A percentile compares a stretch with the other conserved stretches of the same genome.
Conservation (phyloP, 768 basidiomycete genomes). For the Cystobasidium tubakii region DNA sequence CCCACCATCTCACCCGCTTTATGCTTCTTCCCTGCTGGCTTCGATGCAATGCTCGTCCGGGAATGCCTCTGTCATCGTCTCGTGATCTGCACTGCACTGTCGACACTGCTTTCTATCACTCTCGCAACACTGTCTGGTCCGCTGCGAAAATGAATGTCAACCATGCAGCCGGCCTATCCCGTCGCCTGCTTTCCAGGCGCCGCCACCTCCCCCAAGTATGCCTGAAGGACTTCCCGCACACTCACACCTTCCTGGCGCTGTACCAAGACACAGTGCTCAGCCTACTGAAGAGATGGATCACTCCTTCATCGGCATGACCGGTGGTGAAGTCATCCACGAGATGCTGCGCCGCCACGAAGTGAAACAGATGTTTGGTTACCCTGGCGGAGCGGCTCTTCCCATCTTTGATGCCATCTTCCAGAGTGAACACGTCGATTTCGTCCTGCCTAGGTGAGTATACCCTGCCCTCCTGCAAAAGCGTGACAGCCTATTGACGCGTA, state of each 20-base stretch:
- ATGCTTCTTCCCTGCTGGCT: background rate
- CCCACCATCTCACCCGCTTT: background rate
- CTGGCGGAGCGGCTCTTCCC: conserved; percentile 80
- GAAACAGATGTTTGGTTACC: conserved; percentile 96
- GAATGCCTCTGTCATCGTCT: no score
- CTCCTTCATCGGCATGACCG: conserved; percentile 87
- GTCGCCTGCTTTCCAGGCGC: conserved; percentile 47
- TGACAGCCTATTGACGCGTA: background rate
- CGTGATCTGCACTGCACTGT: no score
- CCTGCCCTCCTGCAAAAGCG: background rate
- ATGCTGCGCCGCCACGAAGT: conserved; percentile 98
- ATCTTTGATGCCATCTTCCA: conserved; percentile 99
- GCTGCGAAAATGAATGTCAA: background rate
- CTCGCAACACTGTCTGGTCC: no score
- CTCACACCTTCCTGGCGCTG: conserved; percentile 7
- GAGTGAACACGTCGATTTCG: conserved; percentile 54
- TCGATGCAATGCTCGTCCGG: no score
- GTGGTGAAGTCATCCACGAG: conserved; percentile 97
- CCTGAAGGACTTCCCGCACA: conserved; percentile 22
- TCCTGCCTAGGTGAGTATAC: conserved; percentile 43
- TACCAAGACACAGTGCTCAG: conserved; percentile 2
- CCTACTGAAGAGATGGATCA: conserved; percentile 55
- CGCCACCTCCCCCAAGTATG: conserved; percentile 35
- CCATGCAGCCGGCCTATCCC: conserved; percentile 36
- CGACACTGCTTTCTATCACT: no score